Evolutionary conservation across 495 filamentous ascomycete genomes (phyloP).

Genomic region (Aspergillus saccharolyticus): DNA sequence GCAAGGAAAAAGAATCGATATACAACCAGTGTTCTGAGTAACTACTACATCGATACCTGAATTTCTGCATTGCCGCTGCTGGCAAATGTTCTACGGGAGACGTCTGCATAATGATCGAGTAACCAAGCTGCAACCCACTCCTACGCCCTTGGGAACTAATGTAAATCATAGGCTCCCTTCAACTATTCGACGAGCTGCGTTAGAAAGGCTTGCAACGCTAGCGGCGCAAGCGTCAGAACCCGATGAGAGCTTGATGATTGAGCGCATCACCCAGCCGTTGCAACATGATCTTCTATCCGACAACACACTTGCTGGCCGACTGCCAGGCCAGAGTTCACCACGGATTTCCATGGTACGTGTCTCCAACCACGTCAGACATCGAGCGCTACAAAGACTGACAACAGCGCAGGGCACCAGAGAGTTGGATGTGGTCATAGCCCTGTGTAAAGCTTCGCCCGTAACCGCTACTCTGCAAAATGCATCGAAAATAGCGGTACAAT

Average conservation of each 20-base stretch:
- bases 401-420: slow-evolving; percentile 60
- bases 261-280: slow-evolving; percentile 55
- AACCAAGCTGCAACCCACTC: background rate
- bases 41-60: background rate
- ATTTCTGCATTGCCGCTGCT: background rate
- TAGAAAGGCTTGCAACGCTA: slow-evolving; percentile 64
- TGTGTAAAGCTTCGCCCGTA: slow-evolving; percentile 79
- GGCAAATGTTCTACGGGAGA: background rate
- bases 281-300: slow-evolving; percentile 25
- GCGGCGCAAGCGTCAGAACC: slow-evolving; percentile 51
- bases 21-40: background rate
- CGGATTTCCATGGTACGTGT: slow-evolving; percentile 49
- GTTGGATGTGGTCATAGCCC: slow-evolving; percentile 79
- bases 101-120: slow-evolving; percentile 19
- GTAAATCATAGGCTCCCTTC: slow-evolving; percentile 25
- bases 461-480: slow-evolving; percentile 64
- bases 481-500: slow-evolving; percentile 63
- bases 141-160: slow-evolving; percentile 7
- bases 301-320: slow-evolving; percentile 35
- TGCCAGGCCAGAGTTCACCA: slow-evolving; percentile 36
- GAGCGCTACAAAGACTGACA: slow-evolving; percentile 19
- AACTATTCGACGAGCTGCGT: slow-evolving; percentile 56
- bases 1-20: background rate
- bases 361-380: background rate
- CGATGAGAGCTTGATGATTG: slow-evolving; percentile 61